phyloP scores from a whole-genome alignment of 495 filamentous ascomycete species.

The Echria macrotheca region DNA sequence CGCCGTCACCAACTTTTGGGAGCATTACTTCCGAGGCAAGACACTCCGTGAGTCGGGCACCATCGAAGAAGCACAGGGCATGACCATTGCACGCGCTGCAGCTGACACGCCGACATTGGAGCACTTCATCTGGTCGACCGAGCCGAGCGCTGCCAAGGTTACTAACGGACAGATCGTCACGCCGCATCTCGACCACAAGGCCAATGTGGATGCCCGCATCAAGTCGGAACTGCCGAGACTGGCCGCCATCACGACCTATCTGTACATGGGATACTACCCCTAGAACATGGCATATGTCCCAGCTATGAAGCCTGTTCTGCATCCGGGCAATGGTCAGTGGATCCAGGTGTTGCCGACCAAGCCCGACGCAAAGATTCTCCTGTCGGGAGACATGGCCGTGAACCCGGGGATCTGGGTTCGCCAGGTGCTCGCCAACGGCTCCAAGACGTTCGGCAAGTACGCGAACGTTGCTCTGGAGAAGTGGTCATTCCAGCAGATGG shows the following conservation, averaged over 20 bases:
- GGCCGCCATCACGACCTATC: conserved; percentile 31
- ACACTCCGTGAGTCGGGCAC: conserved; percentile 5
- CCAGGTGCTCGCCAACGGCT: conserved; percentile 8
- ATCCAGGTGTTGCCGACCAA: conserved; percentile 11
- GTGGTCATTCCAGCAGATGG: conserved; percentile 18
- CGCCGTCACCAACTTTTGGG: conserved; percentile 15
- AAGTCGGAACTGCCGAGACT: conserved; percentile 19
- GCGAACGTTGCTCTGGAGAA: conserved; percentile 14
- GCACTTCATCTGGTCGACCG: conserved; percentile 45
- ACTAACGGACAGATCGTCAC: conserved; percentile 21
- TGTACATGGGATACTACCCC: conserved; percentile 27
- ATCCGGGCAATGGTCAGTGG: conserved; percentile 10
- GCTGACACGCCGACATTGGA: conserved; percentile 31
- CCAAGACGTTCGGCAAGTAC: conserved; percentile 7
- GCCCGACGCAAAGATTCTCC: conserved; percentile 12
- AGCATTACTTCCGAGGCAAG: conserved; percentile 7
- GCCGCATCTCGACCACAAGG: conserved; percentile 32
- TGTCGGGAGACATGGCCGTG: conserved; percentile 13
- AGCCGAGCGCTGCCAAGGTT: conserved; percentile 27
- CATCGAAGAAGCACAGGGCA: conserved; percentile 23
- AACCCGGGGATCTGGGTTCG: conserved; percentile 18
- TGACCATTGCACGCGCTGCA: conserved; percentile 40
- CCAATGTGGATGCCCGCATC: conserved; percentile 33
- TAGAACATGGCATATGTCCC: conserved; percentile 14
- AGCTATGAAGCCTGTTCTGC: conserved; percentile 4